These are phyloP conservation scores for Lasiosphaeriaceae sp. DNA, from an alignment of 495 filamentous ascomycete genomes.

Conservation along the genomic window DNA sequence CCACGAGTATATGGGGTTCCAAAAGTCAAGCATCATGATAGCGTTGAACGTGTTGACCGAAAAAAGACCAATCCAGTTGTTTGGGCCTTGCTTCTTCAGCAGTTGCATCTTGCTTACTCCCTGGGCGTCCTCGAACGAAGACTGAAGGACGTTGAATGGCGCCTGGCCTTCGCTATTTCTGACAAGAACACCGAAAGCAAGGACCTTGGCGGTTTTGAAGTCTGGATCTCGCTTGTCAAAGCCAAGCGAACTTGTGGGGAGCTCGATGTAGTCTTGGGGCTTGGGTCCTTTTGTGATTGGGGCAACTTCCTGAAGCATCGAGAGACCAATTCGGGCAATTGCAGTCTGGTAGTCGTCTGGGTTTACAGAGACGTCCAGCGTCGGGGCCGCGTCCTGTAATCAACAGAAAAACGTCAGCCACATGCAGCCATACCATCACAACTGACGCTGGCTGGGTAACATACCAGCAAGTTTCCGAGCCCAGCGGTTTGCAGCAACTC, in stretches of 20 bases:
- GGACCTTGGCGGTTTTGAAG: neutral
- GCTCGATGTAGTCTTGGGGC: neutral
- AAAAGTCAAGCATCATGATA: slow-evolving; percentile 7
- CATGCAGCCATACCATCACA: neutral
- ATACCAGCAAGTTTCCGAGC: neutral
- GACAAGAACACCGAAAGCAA: neutral
- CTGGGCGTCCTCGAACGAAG: slow-evolving; percentile 6
- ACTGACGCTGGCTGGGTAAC: neutral
- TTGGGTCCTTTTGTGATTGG: neutral
- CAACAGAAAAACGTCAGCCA: neutral
- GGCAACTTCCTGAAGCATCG: slow-evolving; percentile 1
- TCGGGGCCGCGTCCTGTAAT: neutral
- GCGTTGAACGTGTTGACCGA: neutral
- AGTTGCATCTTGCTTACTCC: neutral
- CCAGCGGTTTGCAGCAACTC: neutral
- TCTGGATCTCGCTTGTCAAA: neutral
- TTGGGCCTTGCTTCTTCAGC: neutral
- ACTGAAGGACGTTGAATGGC: slow-evolving; percentile 2
- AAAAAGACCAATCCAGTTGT: slow-evolving; percentile 1
- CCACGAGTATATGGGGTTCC: slow-evolving; percentile 7
- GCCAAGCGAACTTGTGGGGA: neutral
- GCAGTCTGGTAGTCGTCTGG: slow-evolving; percentile 1
- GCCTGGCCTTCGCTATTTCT: slow-evolving; percentile 6
- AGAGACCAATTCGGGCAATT: neutral
- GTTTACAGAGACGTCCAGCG: neutral